These are phyloP conservation scores for Wickerhamomyces pijperi DNA, from an alignment of 805 yeast genomes.

Conservation along the genomic window DNA sequence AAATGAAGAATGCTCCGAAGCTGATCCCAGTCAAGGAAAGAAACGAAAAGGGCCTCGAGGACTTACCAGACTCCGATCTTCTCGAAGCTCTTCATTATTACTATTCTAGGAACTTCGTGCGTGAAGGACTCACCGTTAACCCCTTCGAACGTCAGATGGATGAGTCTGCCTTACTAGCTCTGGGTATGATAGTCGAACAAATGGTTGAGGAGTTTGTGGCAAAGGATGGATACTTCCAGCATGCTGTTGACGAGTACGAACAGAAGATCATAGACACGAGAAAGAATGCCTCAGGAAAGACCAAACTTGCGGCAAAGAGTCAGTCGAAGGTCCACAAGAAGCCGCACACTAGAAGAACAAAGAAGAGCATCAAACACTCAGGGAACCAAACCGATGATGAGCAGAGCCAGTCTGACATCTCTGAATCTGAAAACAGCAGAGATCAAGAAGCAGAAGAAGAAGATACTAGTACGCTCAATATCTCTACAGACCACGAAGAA, in stretches of 20 bases:
- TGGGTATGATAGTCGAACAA: constrained; percentile 25
- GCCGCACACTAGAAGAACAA: no score
- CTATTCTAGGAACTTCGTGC: constrained; percentile 15
- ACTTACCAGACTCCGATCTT: constrained; percentile 17
- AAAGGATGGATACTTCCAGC: constrained; percentile 1
- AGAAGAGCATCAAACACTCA: no score
- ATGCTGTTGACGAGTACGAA: constrained; percentile 5
- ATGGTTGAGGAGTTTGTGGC: constrained; percentile 22
- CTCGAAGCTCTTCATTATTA: constrained; percentile 26
- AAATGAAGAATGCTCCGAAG: constrained; percentile 1
- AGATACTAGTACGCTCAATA: no score
- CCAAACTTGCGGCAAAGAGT: no score
- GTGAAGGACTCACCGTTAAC: constrained; percentile 6
- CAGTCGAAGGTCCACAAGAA: no score
- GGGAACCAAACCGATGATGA: no score
- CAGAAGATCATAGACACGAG: not conserved
- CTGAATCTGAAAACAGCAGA: constrained; percentile 9
- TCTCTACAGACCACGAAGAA: no score
- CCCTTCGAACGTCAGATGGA: constrained; percentile 18
- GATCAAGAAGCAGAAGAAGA: not conserved
- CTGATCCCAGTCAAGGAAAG: constrained; percentile 12
- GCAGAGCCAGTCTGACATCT: no score
- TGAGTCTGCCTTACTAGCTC: constrained; percentile 25
- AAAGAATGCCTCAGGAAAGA: not conserved
- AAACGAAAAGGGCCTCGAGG: constrained; percentile 1